phyloP scores from a whole-genome alignment of 805 yeast species.

The Yarrowia sp. region DNA sequence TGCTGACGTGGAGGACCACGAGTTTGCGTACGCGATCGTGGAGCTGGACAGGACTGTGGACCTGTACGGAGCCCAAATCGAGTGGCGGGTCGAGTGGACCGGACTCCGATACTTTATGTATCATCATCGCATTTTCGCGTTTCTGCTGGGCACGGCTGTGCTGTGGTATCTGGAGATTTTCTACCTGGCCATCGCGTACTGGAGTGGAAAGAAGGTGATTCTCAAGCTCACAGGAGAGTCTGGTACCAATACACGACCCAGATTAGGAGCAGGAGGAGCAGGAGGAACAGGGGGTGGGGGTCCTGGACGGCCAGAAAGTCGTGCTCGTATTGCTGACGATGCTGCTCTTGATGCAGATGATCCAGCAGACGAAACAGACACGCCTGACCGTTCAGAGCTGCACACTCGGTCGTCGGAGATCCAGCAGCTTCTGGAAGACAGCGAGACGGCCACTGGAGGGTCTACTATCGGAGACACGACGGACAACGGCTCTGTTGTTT shows the following conservation, averaged over 20 bases:
- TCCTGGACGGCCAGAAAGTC: not conserved
- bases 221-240: not conserved
- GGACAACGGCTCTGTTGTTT: not conserved
- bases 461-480: not conserved
- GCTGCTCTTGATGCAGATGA: not conserved
- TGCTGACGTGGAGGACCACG: constrained; percentile 8
- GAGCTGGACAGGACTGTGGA: constrained; percentile 34
- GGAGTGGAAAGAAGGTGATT: not conserved
- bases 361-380: not conserved
- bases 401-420: constrained; percentile 7
- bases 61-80: constrained; percentile 31
- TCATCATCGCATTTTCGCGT: constrained; percentile 31
- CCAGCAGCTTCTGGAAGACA: constrained; percentile 12
- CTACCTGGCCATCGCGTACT: not conserved
- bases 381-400: not conserved
- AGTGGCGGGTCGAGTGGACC: constrained; percentile 35
- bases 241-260: no score
- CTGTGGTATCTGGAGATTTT: constrained; percentile 35
- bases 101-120: constrained; percentile 37
- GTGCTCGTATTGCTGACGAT: not conserved
- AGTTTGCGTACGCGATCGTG: constrained; percentile 29
- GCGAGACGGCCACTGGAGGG: not conserved
- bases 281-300: not conserved
- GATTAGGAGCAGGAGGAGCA: not conserved
- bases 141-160: constrained; percentile 32